phyloP scores from a whole-genome alignment of 257 asterid genomes.

The Scutellaria galericulata region DNA sequence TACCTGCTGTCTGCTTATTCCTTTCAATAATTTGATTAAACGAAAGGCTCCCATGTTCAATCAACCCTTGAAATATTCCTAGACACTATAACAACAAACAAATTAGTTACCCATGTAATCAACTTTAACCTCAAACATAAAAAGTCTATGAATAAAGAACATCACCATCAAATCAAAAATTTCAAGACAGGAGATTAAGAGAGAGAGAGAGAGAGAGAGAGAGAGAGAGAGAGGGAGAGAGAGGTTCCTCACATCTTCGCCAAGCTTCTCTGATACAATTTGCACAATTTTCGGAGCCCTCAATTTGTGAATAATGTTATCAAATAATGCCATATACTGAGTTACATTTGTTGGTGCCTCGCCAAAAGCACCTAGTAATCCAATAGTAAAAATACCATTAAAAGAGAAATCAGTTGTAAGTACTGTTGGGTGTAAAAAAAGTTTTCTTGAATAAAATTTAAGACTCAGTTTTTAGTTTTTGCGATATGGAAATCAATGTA shows the following conservation, averaged over 20 bases:
- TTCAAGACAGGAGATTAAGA: background rate
- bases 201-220: background rate
- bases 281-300: conserved; percentile 76
- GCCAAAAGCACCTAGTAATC: conserved; percentile 53
- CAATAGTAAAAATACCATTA: conserved; percentile 7
- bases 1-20: conserved; percentile 53
- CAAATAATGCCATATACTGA: conserved; percentile 71
- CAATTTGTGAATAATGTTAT: conserved; percentile 68
- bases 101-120: background rate
- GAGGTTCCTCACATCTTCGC: conserved; percentile 54
- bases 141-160: conserved; percentile 4
- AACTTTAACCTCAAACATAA: conserved; percentile 27
- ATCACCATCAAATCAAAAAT: conserved; percentile 19
- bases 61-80: conserved; percentile 67
- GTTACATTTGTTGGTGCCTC: conserved; percentile 58
- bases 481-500: background rate
- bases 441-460: too few relatives aligned
- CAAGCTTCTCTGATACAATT: conserved; percentile 77
- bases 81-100: conserved; percentile 56
- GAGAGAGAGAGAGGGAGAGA: too few relatives aligned
- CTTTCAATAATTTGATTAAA: conserved; percentile 67
- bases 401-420: conserved; percentile 17
- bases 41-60: conserved; percentile 94
- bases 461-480: too few relatives aligned
- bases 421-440: background rate